These are phyloP conservation scores for Cokeromyces recurvatus DNA, from an alignment of 371 early-diverging fungal species.

Conservation along the genomic window DNA sequence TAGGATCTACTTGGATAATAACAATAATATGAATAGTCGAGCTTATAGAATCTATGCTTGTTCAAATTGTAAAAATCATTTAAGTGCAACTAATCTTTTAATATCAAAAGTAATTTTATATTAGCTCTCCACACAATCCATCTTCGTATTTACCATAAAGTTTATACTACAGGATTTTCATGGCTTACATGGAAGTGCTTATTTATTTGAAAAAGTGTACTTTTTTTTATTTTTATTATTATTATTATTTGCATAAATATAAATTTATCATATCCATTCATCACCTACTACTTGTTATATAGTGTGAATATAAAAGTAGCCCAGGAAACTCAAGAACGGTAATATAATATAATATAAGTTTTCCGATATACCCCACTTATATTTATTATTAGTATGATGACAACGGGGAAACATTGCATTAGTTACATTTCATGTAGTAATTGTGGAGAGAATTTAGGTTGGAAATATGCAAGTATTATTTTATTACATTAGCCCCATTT, in stretches of 20 bases:
- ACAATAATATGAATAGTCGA: too few species aligned
- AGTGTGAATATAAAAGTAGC: conserved; percentile 9
- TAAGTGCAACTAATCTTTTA: conserved; percentile 57
- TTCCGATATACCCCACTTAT: background rate
- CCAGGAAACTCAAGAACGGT: conserved; percentile 1
- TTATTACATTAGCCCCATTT: background rate
- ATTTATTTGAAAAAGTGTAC: conserved; percentile 60
- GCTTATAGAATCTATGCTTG: conserved; percentile 54
- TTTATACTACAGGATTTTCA: conserved; percentile 46
- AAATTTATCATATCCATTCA: background rate
- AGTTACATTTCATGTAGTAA: conserved; percentile 57
- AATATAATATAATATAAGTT: background rate
- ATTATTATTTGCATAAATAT: background rate
- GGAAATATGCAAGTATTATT: conserved; percentile 59
- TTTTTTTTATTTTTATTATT: background rate
- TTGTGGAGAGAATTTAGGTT: conserved; percentile 62
- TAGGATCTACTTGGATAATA: conserved; percentile 50
- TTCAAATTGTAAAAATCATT: conserved; percentile 68
- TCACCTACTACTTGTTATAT: too few species aligned
- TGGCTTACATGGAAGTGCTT: conserved; percentile 62
- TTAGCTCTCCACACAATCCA: background rate
- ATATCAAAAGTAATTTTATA: conserved; percentile 55
- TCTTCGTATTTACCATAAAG: background rate
- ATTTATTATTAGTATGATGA: conserved; percentile 41
- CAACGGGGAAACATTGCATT: conserved; percentile 68